Percentiles rank a stretch among this genome's conserved stretches.
Evolutionary conservation across 257 asterid species (phyloP).

Genomic region (Handroanthus guayacan): DNA sequence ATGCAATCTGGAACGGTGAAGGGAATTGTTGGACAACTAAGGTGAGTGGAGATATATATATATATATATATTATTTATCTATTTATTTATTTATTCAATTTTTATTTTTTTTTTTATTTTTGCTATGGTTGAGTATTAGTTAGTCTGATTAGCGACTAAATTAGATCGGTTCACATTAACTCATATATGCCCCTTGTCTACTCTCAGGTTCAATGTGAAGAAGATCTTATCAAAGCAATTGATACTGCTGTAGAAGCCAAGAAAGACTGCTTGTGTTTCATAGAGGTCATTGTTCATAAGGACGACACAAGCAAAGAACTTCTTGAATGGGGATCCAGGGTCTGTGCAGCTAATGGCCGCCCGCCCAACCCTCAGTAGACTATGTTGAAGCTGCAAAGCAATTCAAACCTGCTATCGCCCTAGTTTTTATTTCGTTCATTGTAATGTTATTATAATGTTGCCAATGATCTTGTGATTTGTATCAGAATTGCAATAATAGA

Average conservation of each 20-base stretch:
- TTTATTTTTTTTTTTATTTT: too few relatives aligned
- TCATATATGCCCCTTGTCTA: background rate
- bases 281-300: constrained; percentile 70
- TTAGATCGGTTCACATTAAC: too few relatives aligned
- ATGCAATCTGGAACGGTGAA: constrained; percentile 68
- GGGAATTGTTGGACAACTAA: constrained; percentile 78
- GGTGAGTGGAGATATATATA: too few relatives aligned
- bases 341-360: constrained; percentile 71
- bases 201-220: constrained; percentile 59
- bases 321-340: constrained; percentile 85
- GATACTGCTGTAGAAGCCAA: constrained; percentile 56
- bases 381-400: background rate
- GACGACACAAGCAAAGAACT: constrained; percentile 79
- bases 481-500: too few relatives aligned
- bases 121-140: background rate
- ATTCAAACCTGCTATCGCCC: background rate
- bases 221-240: constrained; percentile 62
- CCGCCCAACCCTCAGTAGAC: constrained; percentile 68
- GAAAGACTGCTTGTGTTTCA: constrained; percentile 67
- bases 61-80: too few relatives aligned
- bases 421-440: background rate
- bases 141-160: background rate
- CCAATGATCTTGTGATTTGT: background rate
- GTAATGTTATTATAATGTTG: background rate
- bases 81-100: too few relatives aligned